phyloP scores from a whole-genome alignment of 306 rosid species.

The Acacia confusa region DNA sequence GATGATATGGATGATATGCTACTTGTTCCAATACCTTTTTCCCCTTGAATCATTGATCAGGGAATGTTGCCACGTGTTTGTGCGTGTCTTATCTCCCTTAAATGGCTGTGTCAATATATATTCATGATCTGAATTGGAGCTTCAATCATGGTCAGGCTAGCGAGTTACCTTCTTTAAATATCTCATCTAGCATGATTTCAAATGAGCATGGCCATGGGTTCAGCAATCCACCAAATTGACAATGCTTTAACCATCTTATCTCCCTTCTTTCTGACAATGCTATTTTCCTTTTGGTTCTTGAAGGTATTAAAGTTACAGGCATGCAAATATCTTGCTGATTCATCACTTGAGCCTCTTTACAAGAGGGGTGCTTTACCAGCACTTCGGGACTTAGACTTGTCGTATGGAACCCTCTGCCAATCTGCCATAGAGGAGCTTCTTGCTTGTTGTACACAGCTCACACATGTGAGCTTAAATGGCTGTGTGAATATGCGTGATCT shows the following conservation, averaged over 20 bases:
- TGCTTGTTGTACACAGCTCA: constrained; percentile 73
- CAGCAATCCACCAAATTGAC: constrained; percentile 44
- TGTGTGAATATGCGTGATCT: constrained; percentile 87
- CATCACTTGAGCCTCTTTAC: constrained; percentile 85
- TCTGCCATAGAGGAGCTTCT: constrained; percentile 88
- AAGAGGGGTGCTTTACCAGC: constrained; percentile 83
- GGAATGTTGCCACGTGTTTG: background rate
- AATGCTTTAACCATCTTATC: too few relatives aligned
- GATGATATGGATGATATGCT: background rate
- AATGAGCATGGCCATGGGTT: constrained; percentile 31
- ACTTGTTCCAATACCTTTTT: background rate
- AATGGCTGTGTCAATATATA: constrained; percentile 86
- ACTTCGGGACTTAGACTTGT: constrained; percentile 81
- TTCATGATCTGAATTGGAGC: constrained; percentile 88
- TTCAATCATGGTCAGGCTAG: constrained; percentile 36
- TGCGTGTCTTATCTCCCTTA: constrained; percentile 32
- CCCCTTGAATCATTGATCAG: background rate
- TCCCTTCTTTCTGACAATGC: constrained; percentile 10
- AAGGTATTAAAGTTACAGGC: constrained; percentile 88
- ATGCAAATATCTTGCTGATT: constrained; percentile 70
- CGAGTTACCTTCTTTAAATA: constrained; percentile 25
- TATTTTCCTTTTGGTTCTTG: constrained; percentile 18
- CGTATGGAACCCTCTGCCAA: constrained; percentile 77
- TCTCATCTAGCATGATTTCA: constrained; percentile 32
- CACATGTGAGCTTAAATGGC: constrained; percentile 88